phyloP scores from a whole-genome alignment of 305 asterid genomes.

The Fraxinus greggii region DNA sequence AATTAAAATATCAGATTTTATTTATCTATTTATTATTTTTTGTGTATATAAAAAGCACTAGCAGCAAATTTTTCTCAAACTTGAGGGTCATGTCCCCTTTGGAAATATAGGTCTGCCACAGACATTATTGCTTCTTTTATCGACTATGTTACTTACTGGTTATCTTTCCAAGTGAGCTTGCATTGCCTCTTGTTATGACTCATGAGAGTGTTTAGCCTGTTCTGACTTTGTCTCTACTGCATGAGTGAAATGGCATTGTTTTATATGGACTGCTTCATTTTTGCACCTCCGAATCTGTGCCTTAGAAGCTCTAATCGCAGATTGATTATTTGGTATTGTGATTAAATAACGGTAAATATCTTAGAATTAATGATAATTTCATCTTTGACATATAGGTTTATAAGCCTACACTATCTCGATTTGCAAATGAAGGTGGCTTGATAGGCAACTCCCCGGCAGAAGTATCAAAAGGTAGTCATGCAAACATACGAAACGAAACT shows the following conservation, averaged over 20 bases:
- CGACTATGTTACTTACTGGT: neutral
- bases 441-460: constrained; percentile 78
- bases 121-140: neutral
- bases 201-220: constrained; percentile 1
- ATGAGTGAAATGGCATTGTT: constrained; percentile 3
- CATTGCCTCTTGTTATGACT: neutral
- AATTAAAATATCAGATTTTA: neutral
- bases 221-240: neutral
- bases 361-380: constrained; percentile 15
- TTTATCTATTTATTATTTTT: neutral
- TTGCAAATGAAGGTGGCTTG: constrained; percentile 82
- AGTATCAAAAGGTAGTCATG: constrained; percentile 69
- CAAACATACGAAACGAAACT: constrained; percentile 21
- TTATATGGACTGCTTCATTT: neutral
- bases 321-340: neutral
- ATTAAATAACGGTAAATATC: neutral
- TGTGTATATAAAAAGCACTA: neutral
- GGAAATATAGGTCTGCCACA: neutral
- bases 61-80: neutral
- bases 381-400: constrained; percentile 61
- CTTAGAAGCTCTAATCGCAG: constrained; percentile 17
- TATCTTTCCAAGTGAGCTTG: neutral
- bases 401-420: constrained; percentile 75
- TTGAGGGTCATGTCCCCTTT: neutral
- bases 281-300: constrained; percentile 4